phyloP scores from a whole-genome alignment of 495 filamentous ascomycete species.

The Penicillium manginii region DNA sequence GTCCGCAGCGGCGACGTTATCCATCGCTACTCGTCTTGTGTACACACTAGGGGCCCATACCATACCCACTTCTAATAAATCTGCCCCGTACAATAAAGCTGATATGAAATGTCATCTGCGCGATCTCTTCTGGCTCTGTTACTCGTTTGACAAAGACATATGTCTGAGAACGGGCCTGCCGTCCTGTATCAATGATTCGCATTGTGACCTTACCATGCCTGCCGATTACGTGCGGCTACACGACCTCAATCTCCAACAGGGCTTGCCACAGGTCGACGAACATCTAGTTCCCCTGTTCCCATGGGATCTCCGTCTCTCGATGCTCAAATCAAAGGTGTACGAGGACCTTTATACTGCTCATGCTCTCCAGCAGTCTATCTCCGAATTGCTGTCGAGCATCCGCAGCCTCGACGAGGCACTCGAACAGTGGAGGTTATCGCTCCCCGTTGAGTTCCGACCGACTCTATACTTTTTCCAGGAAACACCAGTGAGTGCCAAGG shows the following conservation, averaged over 20 bases:
- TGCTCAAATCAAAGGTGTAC: constrained; percentile 37
- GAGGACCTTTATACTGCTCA: background rate
- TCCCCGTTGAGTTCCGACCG: constrained; percentile 16
- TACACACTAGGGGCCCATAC: constrained; percentile 21
- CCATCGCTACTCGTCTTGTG: constrained; percentile 21
- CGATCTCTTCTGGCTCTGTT: constrained; percentile 49
- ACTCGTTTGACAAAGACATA: constrained; percentile 45
- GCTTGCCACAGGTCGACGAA: constrained; percentile 14
- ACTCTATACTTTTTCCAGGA: constrained; percentile 12
- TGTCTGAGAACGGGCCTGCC: constrained; percentile 44
- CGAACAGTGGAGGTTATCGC: constrained; percentile 39
- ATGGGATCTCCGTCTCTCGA: constrained; percentile 36
- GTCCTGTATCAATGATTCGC: constrained; percentile 38
- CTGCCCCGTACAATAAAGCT: constrained; percentile 5
- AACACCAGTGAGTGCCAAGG: constrained; percentile 3
- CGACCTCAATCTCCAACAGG: constrained; percentile 11
- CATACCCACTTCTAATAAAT: too few relatives aligned
- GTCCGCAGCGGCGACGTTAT: constrained; percentile 14
- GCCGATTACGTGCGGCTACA: constrained; percentile 24
- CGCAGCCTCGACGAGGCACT: constrained; percentile 42
- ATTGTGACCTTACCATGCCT: constrained; percentile 45
- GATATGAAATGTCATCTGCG: constrained; percentile 28
- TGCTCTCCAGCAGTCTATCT: constrained; percentile 19
- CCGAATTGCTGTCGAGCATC: constrained; percentile 39
- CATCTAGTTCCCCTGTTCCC: constrained; percentile 33